Percentiles rank a stretch among this genome's conserved stretches.
These are phyloP conservation scores for Lachnellula hyalina DNA, from an alignment of 2,329 filamentous ascomycete species.

Conservation along the genomic window DNA sequence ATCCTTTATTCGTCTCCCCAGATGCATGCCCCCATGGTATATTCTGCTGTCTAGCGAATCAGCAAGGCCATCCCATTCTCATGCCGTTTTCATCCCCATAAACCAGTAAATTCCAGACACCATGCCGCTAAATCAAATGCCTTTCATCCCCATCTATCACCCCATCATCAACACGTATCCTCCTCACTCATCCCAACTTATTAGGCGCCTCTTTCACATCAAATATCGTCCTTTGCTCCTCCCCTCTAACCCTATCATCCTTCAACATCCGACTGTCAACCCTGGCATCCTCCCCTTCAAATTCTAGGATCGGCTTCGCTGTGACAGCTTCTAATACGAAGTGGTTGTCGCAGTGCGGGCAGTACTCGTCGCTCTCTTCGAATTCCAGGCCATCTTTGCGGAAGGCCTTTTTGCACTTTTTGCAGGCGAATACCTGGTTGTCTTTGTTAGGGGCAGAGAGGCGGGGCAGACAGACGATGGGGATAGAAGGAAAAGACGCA, in stretches of 20 bases:
- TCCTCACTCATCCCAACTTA: conserved; percentile 58
- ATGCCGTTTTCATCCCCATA: conserved; percentile 6
- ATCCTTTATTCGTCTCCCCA: background rate
- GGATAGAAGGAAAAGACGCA: conserved; percentile 25
- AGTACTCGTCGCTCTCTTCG: conserved; percentile 97
- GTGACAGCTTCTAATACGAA: conserved; percentile 87
- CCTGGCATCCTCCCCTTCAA: conserved; percentile 87
- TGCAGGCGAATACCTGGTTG: conserved; percentile 75
- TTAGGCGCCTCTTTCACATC: conserved; percentile 70
- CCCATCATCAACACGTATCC: background rate
- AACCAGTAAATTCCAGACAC: conserved; percentile 10
- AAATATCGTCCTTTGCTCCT: conserved; percentile 63
- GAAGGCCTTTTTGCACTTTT: conserved; percentile 98
- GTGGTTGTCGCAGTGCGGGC: conserved; percentile 98
- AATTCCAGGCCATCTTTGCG: conserved; percentile 89
- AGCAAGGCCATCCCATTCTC: background rate
- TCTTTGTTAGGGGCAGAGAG: background rate
- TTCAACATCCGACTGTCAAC: conserved; percentile 87
- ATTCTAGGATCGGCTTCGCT: conserved; percentile 73
- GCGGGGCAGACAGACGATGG: background rate
- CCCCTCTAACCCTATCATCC: conserved; percentile 68
- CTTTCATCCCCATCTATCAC: background rate
- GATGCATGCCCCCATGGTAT: background rate
- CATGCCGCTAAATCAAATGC: conserved; percentile 30
- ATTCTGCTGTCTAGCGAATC: background rate